A percentile compares a stretch with the other conserved stretches of the same genome.
phyloP scores from a whole-genome alignment of 2,329 filamentous ascomycete species.

The Hirsutella rhossiliensis region DNA sequence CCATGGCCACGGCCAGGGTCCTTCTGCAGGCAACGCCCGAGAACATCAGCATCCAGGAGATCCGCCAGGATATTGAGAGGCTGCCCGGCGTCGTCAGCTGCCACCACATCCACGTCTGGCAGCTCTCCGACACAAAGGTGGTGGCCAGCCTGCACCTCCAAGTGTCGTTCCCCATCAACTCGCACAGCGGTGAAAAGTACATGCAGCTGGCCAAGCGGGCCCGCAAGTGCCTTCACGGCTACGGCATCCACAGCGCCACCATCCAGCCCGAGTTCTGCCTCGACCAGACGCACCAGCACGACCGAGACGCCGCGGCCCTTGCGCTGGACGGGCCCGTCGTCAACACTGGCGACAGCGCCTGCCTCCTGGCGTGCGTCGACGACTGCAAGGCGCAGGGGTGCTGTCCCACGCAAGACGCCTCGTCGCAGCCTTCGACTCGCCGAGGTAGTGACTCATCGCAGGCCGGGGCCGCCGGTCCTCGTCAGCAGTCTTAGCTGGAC shows the following conservation, averaged over 20 bases:
- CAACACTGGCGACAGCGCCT: constrained; percentile 20
- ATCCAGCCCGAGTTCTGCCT: constrained; percentile 86
- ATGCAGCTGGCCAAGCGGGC: constrained; percentile 82
- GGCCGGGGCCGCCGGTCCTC: constrained; percentile 5
- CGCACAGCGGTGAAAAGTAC: constrained; percentile 66
- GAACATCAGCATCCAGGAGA: constrained; percentile 77
- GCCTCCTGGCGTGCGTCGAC: constrained; percentile 35
- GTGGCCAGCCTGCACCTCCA: constrained; percentile 91
- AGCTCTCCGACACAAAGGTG: constrained; percentile 87
- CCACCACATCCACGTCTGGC: constrained; percentile 97
- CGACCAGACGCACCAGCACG: constrained; percentile 31
- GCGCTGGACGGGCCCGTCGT: constrained; percentile 21
- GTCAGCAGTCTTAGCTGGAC: constrained; percentile 2
- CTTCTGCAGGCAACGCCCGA: constrained; percentile 88
- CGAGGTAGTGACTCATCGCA: constrained; percentile 21
- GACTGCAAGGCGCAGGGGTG: constrained; percentile 21
- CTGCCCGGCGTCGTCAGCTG: constrained; percentile 80
- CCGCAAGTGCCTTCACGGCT: constrained; percentile 80
- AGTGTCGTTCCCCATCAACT: constrained; percentile 79
- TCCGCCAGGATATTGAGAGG: constrained; percentile 79
- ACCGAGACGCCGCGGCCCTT: constrained; percentile 21
- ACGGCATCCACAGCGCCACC: constrained; percentile 92
- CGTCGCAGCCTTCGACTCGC: constrained; percentile 22
- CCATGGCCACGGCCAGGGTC: constrained; percentile 71
- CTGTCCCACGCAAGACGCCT: constrained; percentile 18